phyloP scores from a whole-genome alignment of 345 rosid species.

The Hevea brasiliensis region DNA sequence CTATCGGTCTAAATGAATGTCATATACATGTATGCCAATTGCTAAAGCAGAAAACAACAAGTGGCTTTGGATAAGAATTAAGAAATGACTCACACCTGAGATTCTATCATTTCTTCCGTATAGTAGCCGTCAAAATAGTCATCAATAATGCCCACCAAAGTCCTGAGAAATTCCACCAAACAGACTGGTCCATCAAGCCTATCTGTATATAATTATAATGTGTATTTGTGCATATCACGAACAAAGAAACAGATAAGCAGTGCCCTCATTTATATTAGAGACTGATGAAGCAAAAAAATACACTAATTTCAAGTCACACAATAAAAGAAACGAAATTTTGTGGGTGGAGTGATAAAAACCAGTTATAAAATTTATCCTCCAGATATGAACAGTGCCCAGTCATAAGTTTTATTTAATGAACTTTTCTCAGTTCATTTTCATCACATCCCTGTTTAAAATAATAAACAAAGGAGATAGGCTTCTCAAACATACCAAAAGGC shows the following conservation, averaged over 20 bases:
- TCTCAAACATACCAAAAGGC: slow-evolving; percentile 87
- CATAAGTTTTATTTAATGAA: neutral
- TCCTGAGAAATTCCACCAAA: slow-evolving; percentile 49
- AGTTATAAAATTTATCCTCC: slow-evolving; percentile 4
- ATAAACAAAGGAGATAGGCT: slow-evolving; percentile 17
- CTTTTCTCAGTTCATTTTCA: neutral
- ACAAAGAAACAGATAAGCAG: neutral
- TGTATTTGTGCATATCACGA: neutral
- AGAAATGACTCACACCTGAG: slow-evolving; percentile 60
- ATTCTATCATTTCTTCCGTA: slow-evolving; percentile 92
- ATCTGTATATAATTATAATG: neutral
- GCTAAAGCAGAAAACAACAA: neutral
- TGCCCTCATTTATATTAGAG: neutral
- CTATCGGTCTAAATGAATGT: slow-evolving; percentile 13
- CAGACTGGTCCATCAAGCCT: slow-evolving; percentile 19
- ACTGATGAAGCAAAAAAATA: neutral
- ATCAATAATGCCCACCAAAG: slow-evolving; percentile 86
- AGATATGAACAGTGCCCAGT: neutral
- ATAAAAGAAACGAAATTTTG: neutral
- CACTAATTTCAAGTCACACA: neutral
- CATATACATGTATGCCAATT: slow-evolving; percentile 12
- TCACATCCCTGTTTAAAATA: slow-evolving; percentile 2
- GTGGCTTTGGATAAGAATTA: slow-evolving; percentile 16
- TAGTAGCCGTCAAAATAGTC: slow-evolving; percentile 91
- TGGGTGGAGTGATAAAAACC: neutral